Evolutionary conservation across 371 early-diverging fungal genomes (phyloP).

Genomic region (Mucor velutinosus): DNA sequence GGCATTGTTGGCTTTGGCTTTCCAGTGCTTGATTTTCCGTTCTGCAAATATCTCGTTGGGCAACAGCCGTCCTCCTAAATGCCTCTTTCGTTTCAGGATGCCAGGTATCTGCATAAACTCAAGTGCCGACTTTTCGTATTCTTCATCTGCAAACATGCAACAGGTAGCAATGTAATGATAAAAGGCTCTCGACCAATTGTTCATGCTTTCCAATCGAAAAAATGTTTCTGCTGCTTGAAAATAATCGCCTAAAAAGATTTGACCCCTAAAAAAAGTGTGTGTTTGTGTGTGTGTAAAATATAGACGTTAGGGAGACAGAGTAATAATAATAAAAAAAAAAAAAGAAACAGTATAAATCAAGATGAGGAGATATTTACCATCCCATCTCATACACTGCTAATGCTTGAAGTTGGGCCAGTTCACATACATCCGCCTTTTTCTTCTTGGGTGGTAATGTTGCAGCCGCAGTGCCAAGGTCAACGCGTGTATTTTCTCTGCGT

Average conservation of each 20-base stretch:
- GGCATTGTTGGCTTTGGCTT: conserved; percentile 12
- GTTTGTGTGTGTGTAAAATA: too few species aligned
- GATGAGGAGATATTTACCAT: conserved; percentile 32
- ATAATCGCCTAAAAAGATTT: conserved; percentile 53
- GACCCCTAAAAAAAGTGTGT: conserved; percentile 43
- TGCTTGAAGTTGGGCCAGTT: conserved; percentile 44
- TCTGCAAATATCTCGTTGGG: conserved; percentile 54
- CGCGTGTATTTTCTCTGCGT: conserved; percentile 22
- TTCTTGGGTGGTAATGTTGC: conserved; percentile 2
- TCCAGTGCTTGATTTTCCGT: conserved; percentile 47
- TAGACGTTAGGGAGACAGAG: neutral
- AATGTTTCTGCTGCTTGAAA: conserved; percentile 55
- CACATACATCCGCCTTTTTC: conserved; percentile 15
- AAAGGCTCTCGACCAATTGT: conserved; percentile 55
- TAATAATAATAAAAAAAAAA: neutral
- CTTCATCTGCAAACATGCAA: conserved; percentile 55
- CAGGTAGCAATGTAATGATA: conserved; percentile 58
- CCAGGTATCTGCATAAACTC: conserved; percentile 47
- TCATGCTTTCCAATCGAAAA: conserved; percentile 52
- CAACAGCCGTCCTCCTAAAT: conserved; percentile 35
- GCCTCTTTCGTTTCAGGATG: conserved; percentile 38
- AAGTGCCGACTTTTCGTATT: conserved; percentile 49
- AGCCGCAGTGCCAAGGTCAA: neutral
- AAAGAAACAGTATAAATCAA: neutral
- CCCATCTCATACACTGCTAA: conserved; percentile 55